These are phyloP conservation scores for Boletus rex-veris DNA, from an alignment of 768 basidiomycete species.

Conservation along the genomic window DNA sequence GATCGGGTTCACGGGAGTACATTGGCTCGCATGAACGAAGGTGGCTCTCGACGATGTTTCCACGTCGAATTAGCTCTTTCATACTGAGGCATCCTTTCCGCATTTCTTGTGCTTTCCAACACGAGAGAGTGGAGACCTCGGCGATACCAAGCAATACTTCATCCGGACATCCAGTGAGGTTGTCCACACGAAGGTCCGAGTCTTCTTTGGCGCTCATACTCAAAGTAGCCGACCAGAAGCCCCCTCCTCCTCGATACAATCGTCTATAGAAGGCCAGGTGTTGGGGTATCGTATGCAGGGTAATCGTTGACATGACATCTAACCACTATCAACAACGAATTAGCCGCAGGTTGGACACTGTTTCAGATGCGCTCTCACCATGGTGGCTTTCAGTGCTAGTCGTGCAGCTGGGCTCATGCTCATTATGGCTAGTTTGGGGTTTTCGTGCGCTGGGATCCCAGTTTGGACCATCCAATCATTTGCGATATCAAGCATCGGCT, in stretches of 20 bases:
- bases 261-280: conserved; percentile 65
- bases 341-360: conserved; percentile 3
- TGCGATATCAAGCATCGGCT: conserved; percentile 62
- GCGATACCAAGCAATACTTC: conserved; percentile 73
- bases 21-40: conserved; percentile 44
- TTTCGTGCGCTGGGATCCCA: conserved; percentile 58
- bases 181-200: conserved; percentile 58
- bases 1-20: conserved; percentile 29
- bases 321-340: conserved; percentile 54
- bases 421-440: conserved; percentile 57
- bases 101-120: conserved; percentile 69
- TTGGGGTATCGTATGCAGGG: conserved; percentile 56
- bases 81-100: conserved; percentile 66
- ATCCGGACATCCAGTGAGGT: conserved; percentile 74
- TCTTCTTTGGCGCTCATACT: conserved; percentile 32
- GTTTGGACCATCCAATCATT: conserved; percentile 74
- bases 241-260: conserved; percentile 52
- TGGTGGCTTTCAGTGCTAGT: conserved; percentile 63
- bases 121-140: conserved; percentile 66
- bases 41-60: conserved; percentile 65
- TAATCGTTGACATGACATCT: conserved; percentile 70
- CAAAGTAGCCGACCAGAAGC: conserved; percentile 41
- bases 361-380: conserved; percentile 48
- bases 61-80: conserved; percentile 72
- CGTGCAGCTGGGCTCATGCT: conserved; percentile 52